Base-by-base conservation (phyloP, 768 basidiomycete species). In the Filobasidium floriforme region DNA sequence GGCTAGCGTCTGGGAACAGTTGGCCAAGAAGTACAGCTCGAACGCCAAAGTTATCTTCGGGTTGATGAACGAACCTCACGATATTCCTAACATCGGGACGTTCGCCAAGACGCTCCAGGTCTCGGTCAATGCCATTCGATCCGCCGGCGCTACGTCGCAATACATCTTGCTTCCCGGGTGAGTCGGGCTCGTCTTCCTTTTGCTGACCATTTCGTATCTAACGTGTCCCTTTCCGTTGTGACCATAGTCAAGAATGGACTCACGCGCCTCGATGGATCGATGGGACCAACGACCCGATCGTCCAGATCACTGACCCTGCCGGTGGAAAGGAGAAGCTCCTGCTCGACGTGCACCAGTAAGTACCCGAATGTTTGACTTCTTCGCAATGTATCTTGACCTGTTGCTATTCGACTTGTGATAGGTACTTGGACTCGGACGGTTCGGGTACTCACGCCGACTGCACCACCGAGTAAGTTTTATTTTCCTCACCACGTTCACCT, bases 21-120 rank as follows among this genome's bases (percentile, higher is more conserved):
- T 87, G 55, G 86, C 86, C 0, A 67, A 80, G 1, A 80, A 83
- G 65, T 86, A 84, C 70, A 79, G 79, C 46, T 57, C 71, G 32
- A 70, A 82, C 54, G 57, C 28, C 71, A 84, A 65, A 43, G 73
- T 81, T 66, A 81, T 83, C 82, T 84, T 80, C 54, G 68, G 74
- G n/a, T 68, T 81, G 67, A 85, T 86, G 85, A 86, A 86, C 68
- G 85, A 86, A 68, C 85, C 85, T 5, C 85, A 87, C 68, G 84
- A 86, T 71, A 67, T 83, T 41, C 76, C 76, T 41, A 74, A 80
- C 67, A 70, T 81, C 60, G 32, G 28, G 9, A 55, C 61, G 19
- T 74, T 71, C 85, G 85, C 84, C 7, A 73, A 66, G 15, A 75
- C 83, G 0, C 82, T 85, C 32, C 85, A 86, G 75, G 82, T 82